A percentile compares a stretch with the other conserved stretches of the same genome.
phyloP scores from a whole-genome alignment of 2,329 filamentous ascomycete genomes.

The Nigrospora osmanthi region DNA sequence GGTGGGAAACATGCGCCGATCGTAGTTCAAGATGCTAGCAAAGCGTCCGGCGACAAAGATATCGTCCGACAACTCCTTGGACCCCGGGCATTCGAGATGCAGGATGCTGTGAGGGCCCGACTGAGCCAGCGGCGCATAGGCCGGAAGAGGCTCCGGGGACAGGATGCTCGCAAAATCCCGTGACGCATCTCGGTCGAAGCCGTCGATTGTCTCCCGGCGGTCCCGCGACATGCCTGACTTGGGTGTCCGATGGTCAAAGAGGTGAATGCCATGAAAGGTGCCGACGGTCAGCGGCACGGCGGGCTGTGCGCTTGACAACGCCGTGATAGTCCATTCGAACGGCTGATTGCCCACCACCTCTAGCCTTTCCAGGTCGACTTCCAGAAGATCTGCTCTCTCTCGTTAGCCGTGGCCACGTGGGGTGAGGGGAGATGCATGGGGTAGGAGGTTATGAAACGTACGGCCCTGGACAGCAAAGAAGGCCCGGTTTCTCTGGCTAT shows the following conservation, averaged over 20 bases:
- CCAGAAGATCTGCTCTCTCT: conserved; percentile 50
- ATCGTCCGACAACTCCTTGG: conserved; percentile 54
- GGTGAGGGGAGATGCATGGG: too few species aligned
- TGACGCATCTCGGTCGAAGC: conserved; percentile 14
- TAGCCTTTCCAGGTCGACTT: conserved; percentile 72
- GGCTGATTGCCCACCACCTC: conserved; percentile 59
- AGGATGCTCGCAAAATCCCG: conserved; percentile 32
- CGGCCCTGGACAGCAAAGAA: conserved; percentile 74
- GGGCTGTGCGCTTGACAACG: conserved; percentile 62
- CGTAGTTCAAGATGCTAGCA: conserved; percentile 81
- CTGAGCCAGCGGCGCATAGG: conserved; percentile 68
- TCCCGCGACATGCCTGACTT: conserved; percentile 23
- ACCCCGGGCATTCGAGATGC: conserved; percentile 57
- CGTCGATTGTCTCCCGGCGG: conserved; percentile 27
- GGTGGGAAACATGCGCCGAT: conserved; percentile 75
- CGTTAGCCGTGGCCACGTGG: too few species aligned
- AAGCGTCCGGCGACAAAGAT: conserved; percentile 89
- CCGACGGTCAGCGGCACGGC: conserved; percentile 73
- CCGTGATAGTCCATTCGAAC: conserved; percentile 78
- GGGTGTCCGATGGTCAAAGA: conserved; percentile 64
- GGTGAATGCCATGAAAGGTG: conserved; percentile 71
- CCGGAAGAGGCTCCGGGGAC: conserved; percentile 42
- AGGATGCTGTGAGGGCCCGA: conserved; percentile 77
- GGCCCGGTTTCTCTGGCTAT: conserved; percentile 57
- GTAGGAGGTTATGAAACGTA: conserved; percentile 25